Base-by-base conservation (phyloP, 306 rosid genomes). In the Malus sieversii region DNA sequence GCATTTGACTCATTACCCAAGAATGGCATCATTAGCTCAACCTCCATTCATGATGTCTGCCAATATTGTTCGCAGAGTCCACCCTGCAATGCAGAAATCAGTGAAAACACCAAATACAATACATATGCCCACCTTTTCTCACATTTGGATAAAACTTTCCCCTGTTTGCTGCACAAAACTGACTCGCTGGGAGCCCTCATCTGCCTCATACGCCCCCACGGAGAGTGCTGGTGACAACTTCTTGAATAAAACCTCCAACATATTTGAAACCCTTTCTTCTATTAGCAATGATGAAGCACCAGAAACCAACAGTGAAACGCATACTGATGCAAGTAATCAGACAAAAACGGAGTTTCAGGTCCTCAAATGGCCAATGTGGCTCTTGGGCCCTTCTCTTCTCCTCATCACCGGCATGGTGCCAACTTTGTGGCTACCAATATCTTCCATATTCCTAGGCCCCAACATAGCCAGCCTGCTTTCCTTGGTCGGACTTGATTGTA, bases 321-420 rank as follows among this genome's bases (percentile, higher is more conserved):
- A 65, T 38, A 76, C 29, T 23, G 87, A 82, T 76, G 68, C 81
- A 73, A 77, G 63, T 68, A 52, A 73, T 78, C 86, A 75, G 77
- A 85, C 84, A 35, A 80, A 67, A 45, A 75, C 40, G 30, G 82
- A 81, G 76, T 68, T 90, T 84, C 96, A 85, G 82, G 69, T 91
- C 80, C 82, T 87, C 74, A 93, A 91, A 84, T 93, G 91, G 97
- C 98, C 97, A 14, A 73, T 91, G 93, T 93, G 97, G 98, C 81
- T 91, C 83, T 82, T 93, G 15, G 98, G 98, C 33, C 98, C 97
- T 70, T 87, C 93, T 10, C 6, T 93, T 83, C 93, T 93, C 68
- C 96, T 93, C 65, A 71, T 66, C 71, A 90, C 40, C 40, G 94
- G 97, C 74, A 91, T 93, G 92, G 90, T 78, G 30, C 98, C 98